Base-by-base conservation (phyloP, 768 basidiomycete genomes). In the Neoboletus subvelutipes region DNA sequence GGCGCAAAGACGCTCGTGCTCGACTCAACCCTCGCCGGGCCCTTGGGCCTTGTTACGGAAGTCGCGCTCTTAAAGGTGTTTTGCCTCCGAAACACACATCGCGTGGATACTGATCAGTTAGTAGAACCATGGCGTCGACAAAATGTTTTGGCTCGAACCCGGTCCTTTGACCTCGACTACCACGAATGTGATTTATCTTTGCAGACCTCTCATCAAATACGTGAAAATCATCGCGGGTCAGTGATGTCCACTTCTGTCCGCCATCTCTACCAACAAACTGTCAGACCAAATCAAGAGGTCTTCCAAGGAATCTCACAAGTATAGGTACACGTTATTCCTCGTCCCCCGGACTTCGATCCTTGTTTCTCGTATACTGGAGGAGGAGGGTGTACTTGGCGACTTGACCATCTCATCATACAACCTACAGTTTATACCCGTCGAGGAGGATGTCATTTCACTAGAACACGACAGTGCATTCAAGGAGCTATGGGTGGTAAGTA, bases 131-230 rank as follows among this genome's bases (percentile, higher is more conserved):
- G 95, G 94, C 6, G 93, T 99, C 4, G 95, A 98, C 77, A 97
- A 97, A 79, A 96, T 99, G 92, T 97, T 95, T 76, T 99, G 97
- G 96, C 84, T 99, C 24, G 97, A 98, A 73, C 73, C 88, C 12
- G 95, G 95, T 18, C 87, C 92, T 10, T 75, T 98, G 45, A 80
- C 84, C 13, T 88, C 92, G 3, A 81, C 85, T 4, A 94, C 95
- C 7, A 82, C 89, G 34, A 95, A 95, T 64, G 85, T 98, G 56
- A 84, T 99, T 20, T 99, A 98, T 74, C 82, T 99, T 10, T 96
- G 92, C 71, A 82, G 94, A 33, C 94, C 96, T 3, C 80, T 83
- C 64, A 90, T 97, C 58, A 88, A 83, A 58, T 84, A 86, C 70
- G 85, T 94, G 69, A 90, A 89, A 73, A 88, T 92, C 52, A 90